Evolutionary conservation across 2,329 filamentous ascomycete species (phyloP), one percentile per base, ranked within the genome.

Genomic region (Leptodontidium sp.): DNA sequence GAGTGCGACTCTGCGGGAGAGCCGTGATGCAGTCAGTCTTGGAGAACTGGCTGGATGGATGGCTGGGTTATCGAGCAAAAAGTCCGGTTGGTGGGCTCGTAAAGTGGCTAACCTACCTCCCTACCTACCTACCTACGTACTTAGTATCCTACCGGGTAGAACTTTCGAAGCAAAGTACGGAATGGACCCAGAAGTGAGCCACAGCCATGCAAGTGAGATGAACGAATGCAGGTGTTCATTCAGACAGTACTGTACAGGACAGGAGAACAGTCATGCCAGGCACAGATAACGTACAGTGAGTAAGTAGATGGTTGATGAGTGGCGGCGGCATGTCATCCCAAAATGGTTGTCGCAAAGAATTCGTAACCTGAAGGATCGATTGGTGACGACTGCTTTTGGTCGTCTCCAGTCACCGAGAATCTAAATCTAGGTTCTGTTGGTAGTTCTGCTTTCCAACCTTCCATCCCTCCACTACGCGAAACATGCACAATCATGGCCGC

Each of bases 401-500:
- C 50, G 29, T 38, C 47, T 29, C 14, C 47, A 35, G 38, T 57
- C 24, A 53, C 35, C 62, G 21, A 55, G 62, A 64, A 21, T 45
- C 57, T 58, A 58, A 58, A 40, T 40, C 29, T 59, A 21, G n/a
- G 21, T 8, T 49, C 17, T 40, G 38, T n/a, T 7, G 40, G 29
- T 32, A 32, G 29, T 32, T 32, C 29, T 32, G 29, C 29, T 32
- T 32, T 58, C n/a, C 63, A 43, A 57, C 43, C 11, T 5, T 49
- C 35, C 47, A 29, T 29, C 38, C 38, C 59, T 58, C 52, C 57
- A 47, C 24, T 40, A 38, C 35, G 58, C 62, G 62, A 68, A 68
- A 68, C 62, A 68, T 68, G 66, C 29, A 50, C 55, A 65, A 65
- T 61, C 59, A 67, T 59, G 52, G 32, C 50, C 45, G 61, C 21